Conservation (phyloP, 2,329 filamentous ascomycete species). For the Phialophora chinensis region DNA sequence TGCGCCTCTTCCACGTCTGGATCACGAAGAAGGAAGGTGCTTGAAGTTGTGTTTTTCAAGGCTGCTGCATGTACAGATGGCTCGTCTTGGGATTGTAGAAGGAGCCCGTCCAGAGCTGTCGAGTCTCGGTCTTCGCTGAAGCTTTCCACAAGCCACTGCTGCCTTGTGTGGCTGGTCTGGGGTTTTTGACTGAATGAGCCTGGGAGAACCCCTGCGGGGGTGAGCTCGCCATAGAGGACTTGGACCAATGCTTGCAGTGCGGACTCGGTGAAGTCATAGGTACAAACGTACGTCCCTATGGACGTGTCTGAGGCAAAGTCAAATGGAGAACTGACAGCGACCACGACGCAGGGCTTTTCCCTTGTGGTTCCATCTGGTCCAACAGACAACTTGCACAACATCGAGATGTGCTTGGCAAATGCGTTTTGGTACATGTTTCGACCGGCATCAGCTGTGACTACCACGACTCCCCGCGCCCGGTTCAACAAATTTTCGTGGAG, state of each 20-base stretch:
- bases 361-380: conserved; percentile 49
- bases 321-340: conserved; percentile 93
- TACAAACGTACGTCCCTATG: conserved; percentile 92
- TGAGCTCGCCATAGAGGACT: conserved; percentile 78
- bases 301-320: conserved; percentile 93
- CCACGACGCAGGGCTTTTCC: conserved; percentile 85
- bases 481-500: conserved; percentile 94
- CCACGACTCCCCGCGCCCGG: conserved; percentile 83
- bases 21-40: conserved; percentile 76
- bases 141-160: conserved; percentile 91
- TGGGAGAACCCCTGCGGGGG: conserved; percentile 62
- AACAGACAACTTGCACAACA: conserved; percentile 72
- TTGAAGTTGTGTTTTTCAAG: conserved; percentile 70
- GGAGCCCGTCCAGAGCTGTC: conserved; percentile 73
- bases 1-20: conserved; percentile 78
- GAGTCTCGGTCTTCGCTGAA: conserved; percentile 82
- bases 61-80: conserved; percentile 44
- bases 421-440: conserved; percentile 91
- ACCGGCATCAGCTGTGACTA: conserved; percentile 92
- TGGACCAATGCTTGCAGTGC: conserved; percentile 84
- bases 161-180: conserved; percentile 74
- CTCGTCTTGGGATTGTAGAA: conserved; percentile 71
- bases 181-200: conserved; percentile 83
- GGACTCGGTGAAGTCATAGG: conserved; percentile 94
- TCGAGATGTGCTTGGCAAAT: conserved; percentile 93